phyloP scores from a whole-genome alignment of 768 basidiomycete genomes.

The Kondoa malvinella region DNA sequence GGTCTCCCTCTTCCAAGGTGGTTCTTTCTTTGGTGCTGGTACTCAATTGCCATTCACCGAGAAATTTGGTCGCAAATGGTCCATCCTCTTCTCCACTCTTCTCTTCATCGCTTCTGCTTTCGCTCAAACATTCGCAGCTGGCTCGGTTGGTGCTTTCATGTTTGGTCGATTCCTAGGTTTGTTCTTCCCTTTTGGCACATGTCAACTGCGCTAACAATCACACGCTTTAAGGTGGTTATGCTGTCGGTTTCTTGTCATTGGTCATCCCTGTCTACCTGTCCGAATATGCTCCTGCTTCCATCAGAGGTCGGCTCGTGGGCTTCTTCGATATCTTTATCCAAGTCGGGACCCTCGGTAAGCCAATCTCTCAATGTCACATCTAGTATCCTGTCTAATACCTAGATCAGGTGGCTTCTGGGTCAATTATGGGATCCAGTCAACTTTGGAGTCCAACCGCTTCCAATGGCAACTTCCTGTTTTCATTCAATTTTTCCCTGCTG shows the following conservation, averaged over 20 bases:
- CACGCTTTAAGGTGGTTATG: too few species aligned
- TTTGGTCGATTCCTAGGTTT: constrained; percentile 18
- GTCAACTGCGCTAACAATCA: too few species aligned
- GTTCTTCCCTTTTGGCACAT: too few species aligned
- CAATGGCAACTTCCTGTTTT: constrained; percentile 29
- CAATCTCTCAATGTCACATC: too few species aligned
- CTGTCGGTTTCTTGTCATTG: constrained; percentile 24
- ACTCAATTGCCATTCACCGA: constrained; percentile 24
- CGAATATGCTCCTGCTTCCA: constrained; percentile 16
- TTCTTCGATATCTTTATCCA: constrained; percentile 41
- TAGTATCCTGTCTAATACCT: too few species aligned
- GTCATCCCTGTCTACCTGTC: constrained; percentile 25
- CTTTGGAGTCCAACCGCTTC: neutral
- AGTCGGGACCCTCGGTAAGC: too few species aligned
- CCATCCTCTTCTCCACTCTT: constrained; percentile 22
- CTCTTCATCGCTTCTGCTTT: constrained; percentile 25
- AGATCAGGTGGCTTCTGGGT: constrained; percentile 35
- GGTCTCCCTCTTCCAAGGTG: constrained; percentile 27
- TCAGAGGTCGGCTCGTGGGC: constrained; percentile 36
- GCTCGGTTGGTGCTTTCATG: constrained; percentile 17
- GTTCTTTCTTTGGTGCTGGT: constrained; percentile 26
- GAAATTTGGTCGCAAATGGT: constrained; percentile 22
- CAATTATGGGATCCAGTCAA: constrained; percentile 20
- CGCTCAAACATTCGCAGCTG: constrained; percentile 23
- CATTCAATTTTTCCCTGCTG: constrained; percentile 26